Evolutionary conservation across 495 filamentous ascomycete species (phyloP), one percentile per base, ranked within the genome.

Genomic region (Niebla homalea): DNA sequence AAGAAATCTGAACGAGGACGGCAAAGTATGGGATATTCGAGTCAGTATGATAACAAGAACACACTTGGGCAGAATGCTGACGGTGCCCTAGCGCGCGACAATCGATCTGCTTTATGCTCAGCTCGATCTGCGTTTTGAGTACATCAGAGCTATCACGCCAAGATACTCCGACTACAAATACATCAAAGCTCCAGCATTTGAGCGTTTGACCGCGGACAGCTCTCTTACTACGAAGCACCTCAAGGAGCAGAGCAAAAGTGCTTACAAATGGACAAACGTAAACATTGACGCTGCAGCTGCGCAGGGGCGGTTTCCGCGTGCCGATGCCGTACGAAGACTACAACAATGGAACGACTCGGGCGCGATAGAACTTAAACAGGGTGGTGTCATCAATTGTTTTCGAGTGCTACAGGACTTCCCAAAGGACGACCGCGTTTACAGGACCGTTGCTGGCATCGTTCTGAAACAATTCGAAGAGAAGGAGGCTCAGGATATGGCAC

Each of bases 161-260:
- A 72, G 74, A 49, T 80, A 78, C 49, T 66, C 65, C 5, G 59
- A 60, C 2, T 80, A 78, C 51, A 62, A 63, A 44, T 82, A 71
- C 54, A 64, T 60, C 25, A 62, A 63, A 23, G 56, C 42, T 12
- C 20, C 49, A 0, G 10, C 15, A 0, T 76, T 72, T 40, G 25
- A 52, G 3, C 15, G 37, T 0, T 25, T 58, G 3, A 52, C 57
- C 4, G 23, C 50, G 2, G 68, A 73, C 44, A 47, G 48, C 12
- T 67, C 61, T 0, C 39, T 40, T 0, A 61, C 66, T 26, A 64
- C 64, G 0, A 59, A 57, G 21, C 64, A 68, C 0, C 63, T 81
- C 41, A 58, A 59, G 16, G 32, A 48, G 1, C 15, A 48, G 25
- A 63, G 61, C 3, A 64, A 46, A 5, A 62, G 60, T 21, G 60